Evolutionary conservation across 2,329 filamentous ascomycete species (phyloP).

Genomic region (Aureobasidium sp.): DNA sequence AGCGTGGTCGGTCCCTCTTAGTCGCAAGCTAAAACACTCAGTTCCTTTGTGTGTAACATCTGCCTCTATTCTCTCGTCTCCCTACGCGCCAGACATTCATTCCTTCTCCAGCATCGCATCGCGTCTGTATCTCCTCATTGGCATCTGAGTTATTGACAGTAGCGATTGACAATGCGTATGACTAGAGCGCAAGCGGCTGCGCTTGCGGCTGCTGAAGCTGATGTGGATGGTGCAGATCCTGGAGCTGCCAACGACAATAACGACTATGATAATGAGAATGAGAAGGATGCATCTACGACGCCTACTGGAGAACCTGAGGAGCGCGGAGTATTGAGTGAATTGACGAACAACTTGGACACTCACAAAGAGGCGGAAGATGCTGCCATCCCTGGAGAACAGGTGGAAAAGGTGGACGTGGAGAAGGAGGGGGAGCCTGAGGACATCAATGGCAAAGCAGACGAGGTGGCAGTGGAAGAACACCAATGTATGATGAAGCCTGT

Average conservation of each 20-base stretch:
- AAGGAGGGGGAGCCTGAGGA: background rate
- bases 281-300: background rate
- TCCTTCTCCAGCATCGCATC: background rate
- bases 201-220: constrained; percentile 22
- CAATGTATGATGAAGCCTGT: background rate
- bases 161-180: constrained; percentile 29
- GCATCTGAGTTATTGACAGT: background rate
- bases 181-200: constrained; percentile 35
- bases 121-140: background rate
- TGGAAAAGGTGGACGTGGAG: background rate
- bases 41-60: background rate
- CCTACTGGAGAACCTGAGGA: constrained; percentile 15
- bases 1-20: too few species aligned
- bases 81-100: background rate
- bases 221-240: background rate
- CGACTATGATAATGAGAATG: constrained; percentile 1
- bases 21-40: constrained; percentile 2
- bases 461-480: background rate
- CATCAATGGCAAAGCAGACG: constrained; percentile 16
- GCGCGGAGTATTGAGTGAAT: constrained; percentile 33
- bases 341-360: constrained; percentile 29
- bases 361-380: background rate
- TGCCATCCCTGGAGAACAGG: background rate
- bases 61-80: background rate
- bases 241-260: background rate